Evolutionary conservation across 192 early-diverging fungal genomes (phyloP).

Genomic region (Backusella parvicylindrica): DNA sequence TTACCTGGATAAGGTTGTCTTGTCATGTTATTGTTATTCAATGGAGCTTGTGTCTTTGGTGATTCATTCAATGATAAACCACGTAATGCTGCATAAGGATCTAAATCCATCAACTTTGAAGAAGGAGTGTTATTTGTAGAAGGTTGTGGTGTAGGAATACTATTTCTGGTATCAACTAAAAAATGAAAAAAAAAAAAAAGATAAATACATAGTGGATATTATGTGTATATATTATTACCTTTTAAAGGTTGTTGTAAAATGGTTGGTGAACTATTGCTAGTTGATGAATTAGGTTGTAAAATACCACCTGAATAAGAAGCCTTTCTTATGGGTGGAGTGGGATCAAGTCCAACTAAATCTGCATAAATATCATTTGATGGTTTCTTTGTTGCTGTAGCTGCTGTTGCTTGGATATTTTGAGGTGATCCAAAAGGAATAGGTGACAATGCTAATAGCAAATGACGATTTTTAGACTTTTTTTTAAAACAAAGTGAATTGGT

Average conservation of each 20-base stretch:
- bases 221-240: neutral
- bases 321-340: neutral
- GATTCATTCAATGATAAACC: slow-evolving; percentile 1
- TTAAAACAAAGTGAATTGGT: too few relatives aligned
- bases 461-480: too few relatives aligned
- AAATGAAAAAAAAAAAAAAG: neutral
- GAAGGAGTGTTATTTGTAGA: neutral
- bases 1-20: neutral
- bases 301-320: slow-evolving; percentile 7
- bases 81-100: slow-evolving; percentile 11
- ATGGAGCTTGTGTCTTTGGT: neutral
- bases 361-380: neutral
- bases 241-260: neutral
- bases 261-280: neutral
- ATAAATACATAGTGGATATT: neutral
- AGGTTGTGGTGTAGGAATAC: neutral
- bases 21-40: neutral
- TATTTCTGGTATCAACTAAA: neutral
- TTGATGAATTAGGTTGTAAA: slow-evolving; percentile 11
- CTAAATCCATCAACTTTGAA: neutral
- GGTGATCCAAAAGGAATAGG: neutral
- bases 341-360: slow-evolving; percentile 2
- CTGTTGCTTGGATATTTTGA: neutral
- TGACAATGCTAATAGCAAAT: neutral
- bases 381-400: too few relatives aligned